These are phyloP conservation scores for Sclerotinia sclerotiorum DNA, from an alignment of 2,329 filamentous ascomycete genomes.

Conservation along the genomic window DNA sequence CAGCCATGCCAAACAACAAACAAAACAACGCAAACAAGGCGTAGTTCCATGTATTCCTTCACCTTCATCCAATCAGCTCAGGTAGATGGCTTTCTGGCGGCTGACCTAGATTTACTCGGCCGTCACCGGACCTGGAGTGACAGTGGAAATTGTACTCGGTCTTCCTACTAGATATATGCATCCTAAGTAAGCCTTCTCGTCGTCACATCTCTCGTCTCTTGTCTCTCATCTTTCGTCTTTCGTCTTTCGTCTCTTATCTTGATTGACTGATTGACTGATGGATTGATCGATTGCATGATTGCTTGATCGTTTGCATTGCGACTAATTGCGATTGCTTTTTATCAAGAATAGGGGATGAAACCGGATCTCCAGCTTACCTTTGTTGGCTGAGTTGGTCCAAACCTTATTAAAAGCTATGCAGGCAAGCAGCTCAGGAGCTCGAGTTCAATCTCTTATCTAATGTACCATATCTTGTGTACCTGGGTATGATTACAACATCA, in stretches of 20 bases:
- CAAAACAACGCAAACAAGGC: constrained; percentile 9
- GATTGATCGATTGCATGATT: no score
- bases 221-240: not conserved
- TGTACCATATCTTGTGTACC: not conserved
- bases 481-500: not conserved
- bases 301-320: no score
- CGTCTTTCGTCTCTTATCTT: no score
- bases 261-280: not conserved
- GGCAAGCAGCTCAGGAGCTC: not conserved
- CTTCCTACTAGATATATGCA: not conserved
- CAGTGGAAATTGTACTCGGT: constrained; percentile 1
- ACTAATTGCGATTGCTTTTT: not conserved
- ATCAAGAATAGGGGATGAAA: constrained; percentile 11
- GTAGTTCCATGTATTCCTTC: not conserved
- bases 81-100: not conserved
- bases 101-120: constrained; percentile 4
- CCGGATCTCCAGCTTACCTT: not conserved
- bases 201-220: not conserved
- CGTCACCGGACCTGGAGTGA: constrained; percentile 10
- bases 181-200: not conserved
- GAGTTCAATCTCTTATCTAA: constrained; percentile 10
- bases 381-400: constrained; percentile 10
- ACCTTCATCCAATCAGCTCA: not conserved
- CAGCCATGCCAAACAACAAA: not conserved
- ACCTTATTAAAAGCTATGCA: not conserved